Percentiles rank a stretch among this genome's conserved stretches.
Evolutionary conservation across 1,284 basidiomycete genomes (phyloP).

Genomic region (Sporisorium scitamineum): DNA sequence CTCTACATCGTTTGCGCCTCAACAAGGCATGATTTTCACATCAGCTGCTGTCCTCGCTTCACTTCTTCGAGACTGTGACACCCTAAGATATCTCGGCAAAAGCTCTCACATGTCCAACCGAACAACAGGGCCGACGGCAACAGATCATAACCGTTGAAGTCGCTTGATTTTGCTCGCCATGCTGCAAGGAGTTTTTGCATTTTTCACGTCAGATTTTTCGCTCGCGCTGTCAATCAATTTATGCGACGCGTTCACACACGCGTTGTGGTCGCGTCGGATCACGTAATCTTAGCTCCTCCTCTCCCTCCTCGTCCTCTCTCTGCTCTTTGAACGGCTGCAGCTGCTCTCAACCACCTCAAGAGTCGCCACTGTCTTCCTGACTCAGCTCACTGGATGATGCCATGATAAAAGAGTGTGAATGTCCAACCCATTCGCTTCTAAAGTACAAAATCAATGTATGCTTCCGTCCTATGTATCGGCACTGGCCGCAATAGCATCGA

Average conservation of each 20-base stretch:
- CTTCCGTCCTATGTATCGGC: background rate
- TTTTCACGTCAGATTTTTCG: background rate
- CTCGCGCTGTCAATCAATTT: slow-evolving; percentile 33
- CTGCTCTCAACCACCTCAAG: background rate
- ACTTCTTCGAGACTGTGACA: too few relatives aligned
- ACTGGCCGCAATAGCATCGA: slow-evolving; percentile 14
- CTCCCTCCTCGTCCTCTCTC: background rate
- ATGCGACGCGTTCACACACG: slow-evolving; percentile 33
- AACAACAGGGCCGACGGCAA: too few relatives aligned
- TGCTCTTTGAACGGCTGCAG: background rate
- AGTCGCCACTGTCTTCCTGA: too few relatives aligned
- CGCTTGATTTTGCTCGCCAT: too few relatives aligned
- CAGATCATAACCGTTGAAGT: too few relatives aligned
- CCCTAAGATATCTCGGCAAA: background rate
- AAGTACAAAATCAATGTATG: background rate
- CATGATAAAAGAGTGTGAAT: background rate
- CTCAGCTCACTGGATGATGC: too few relatives aligned
- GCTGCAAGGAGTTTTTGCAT: background rate
- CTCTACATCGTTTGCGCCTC: background rate
- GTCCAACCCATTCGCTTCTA: background rate
- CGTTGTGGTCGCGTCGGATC: slow-evolving; percentile 24
- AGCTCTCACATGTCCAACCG: too few relatives aligned
- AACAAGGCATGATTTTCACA: background rate
- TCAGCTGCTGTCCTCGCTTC: background rate
- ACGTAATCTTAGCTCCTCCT: slow-evolving; percentile 14